Conservation (phyloP, 805 yeast genomes). For the Monosporozyma yasuniensis region DNA sequence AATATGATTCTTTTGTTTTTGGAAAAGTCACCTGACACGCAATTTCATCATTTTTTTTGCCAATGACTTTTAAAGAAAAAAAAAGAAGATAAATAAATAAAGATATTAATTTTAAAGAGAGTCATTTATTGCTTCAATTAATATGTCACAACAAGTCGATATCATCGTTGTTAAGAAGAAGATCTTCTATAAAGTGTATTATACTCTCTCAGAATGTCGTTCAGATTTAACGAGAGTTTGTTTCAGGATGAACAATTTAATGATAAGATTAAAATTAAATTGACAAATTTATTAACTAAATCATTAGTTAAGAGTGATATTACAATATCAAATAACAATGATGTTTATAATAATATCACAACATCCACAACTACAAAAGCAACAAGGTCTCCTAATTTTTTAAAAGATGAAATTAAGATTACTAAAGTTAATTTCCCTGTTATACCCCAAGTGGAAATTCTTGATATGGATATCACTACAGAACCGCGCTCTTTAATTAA, state of each 20-base stretch:
- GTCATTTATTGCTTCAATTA: too few relatives aligned
- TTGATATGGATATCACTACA: constrained; percentile 27
- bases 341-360: not conserved
- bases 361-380: not conserved
- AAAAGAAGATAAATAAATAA: too few relatives aligned
- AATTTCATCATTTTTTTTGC: too few relatives aligned
- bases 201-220: constrained; percentile 24
- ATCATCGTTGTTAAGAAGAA: too few relatives aligned
- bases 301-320: not conserved
- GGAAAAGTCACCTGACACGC: too few relatives aligned
- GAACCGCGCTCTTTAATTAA: constrained; percentile 28
- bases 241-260: constrained; percentile 27
- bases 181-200: too few relatives aligned
- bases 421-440: constrained; percentile 24
- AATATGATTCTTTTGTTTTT: too few relatives aligned
- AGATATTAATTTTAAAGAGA: too few relatives aligned
- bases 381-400: constrained; percentile 6
- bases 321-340: not conserved
- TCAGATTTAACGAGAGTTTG: constrained; percentile 22
- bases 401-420: constrained; percentile 27
- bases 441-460: constrained; percentile 26
- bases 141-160: not conserved
- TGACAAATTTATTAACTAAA: constrained; percentile 22
- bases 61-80: too few relatives aligned
- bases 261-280: constrained; percentile 21